Evolutionary conservation across 306 rosid genomes (phyloP), one percentile per base, ranked within the genome.

Genomic region (Ormosia semicastrata): DNA sequence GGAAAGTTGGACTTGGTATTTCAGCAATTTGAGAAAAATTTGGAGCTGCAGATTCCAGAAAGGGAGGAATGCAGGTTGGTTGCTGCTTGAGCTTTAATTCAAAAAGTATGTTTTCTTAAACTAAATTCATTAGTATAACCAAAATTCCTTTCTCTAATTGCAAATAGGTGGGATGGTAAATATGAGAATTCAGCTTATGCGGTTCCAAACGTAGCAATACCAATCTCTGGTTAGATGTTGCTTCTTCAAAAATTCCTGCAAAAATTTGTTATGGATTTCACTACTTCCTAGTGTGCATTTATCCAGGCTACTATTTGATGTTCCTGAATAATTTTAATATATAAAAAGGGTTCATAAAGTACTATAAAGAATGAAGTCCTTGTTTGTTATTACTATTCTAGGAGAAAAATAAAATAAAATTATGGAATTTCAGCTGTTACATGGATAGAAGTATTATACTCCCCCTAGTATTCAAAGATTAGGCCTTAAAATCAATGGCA

Each of bases 161-260:
- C 29, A 68, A 84, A 46, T 90, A 93, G 98, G 92, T 95, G 99
- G 98, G 86, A 82, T 75, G 96, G 93, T 47, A 93, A 90, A 78
- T 88, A 83, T 58, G 99, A 92, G 87, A 86, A 79, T 75, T 88
- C 98, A 64, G 49, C 82, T 46, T 93, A 89, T 87, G 90, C 87
- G 76, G 80, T 71, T 60, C 44, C 36, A 67, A 60, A 74, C 4
- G 15, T 44, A 81, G 80, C 77, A 73, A n/a, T 29, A 60, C 14
- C 47, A 32, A 40, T 34, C 4, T 79, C 82, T 63, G 36, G 10
- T 56, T 78, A 34, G 44, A 75, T 29, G 76, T 74, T 83, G 70
- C 67, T 57, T 76, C 49, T 49, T 56, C 24, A 10, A 49, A 12
- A 56, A 8, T 65, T 66, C 15, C 77, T 71, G 37, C 44, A n/a